A percentile compares a stretch with the other conserved stretches of the same genome.
Conservation (phyloP, 2,329 filamentous ascomycete genomes). For the Hypoxylon sp. region DNA sequence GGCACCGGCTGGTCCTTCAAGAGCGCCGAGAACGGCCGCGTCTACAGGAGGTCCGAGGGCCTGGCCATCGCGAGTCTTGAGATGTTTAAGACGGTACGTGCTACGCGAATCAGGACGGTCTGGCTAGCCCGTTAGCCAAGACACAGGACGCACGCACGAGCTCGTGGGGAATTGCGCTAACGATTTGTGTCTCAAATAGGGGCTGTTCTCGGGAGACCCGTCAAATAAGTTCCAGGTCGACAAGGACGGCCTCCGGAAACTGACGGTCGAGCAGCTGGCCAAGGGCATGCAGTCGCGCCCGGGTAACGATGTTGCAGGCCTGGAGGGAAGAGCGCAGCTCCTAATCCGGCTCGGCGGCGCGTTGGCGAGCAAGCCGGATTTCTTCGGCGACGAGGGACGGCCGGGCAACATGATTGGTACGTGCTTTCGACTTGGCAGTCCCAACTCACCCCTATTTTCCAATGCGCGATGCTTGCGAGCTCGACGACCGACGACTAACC, state of each 20-base stretch:
- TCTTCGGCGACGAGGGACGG: constrained; percentile 83
- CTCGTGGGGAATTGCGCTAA: constrained; percentile 8
- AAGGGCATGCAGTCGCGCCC: constrained; percentile 85
- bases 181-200: constrained; percentile 52
- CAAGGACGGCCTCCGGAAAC: constrained; percentile 75
- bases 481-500: constrained; percentile 42
- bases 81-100: constrained; percentile 80
- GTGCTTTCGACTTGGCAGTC: constrained; percentile 38
- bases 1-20: constrained; percentile 93
- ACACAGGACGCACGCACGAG: background rate
- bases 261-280: constrained; percentile 78
- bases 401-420: constrained; percentile 94
- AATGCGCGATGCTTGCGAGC: background rate
- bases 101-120: background rate
- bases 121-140: constrained; percentile 18
- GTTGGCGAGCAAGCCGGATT: constrained; percentile 75
- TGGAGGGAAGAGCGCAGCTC: constrained; percentile 84
- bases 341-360: constrained; percentile 79
- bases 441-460: background rate
- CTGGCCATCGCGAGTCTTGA: constrained; percentile 72
- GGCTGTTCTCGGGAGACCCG: constrained; percentile 84
- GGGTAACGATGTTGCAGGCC: constrained; percentile 80
- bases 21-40: constrained; percentile 83
- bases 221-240: constrained; percentile 90
- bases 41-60: constrained; percentile 78